Evolutionary conservation across 495 filamentous ascomycete species (phyloP), one percentile per base, ranked within the genome.

Genomic region (Lasiosphaeriaceae sp.): DNA sequence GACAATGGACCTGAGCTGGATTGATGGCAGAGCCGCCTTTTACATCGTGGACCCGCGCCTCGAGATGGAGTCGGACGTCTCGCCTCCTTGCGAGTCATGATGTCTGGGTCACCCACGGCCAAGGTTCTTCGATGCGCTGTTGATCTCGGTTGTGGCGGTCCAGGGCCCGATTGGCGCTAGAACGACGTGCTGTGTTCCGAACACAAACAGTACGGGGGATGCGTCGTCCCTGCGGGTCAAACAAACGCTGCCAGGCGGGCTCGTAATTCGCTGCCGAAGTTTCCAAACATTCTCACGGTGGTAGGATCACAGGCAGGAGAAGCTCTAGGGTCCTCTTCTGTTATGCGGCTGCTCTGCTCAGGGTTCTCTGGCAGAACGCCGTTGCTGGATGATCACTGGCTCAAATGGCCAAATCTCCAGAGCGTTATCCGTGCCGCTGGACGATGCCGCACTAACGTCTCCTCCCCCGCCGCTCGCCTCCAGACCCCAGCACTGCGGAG

Each of bases 401-500:
- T 57, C 24, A 43, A 22, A 20, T 54, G 55, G 54, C 47, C 47
- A 24, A 53, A 52, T 56, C 56, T 52, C 41, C 44, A 65, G 62
- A 51, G 21, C 54, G 57, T 52, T 60, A 63, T 20, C 51, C 59
- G 62, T 57, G 54, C 56, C 56, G 44, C 54, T 57, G 64, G 61
- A 52, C 56, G 52, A 60, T 61, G 58, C 59, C 52, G 60, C 58
- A 58, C 66, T 60, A 64, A 58, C 61, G 56, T 59, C 56, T 47
- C 55, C 49, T 12, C 55, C 60, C 54, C 47, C 45, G 52, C 56
- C 47, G 41, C 64, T 69, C 71, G 67, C 69, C 64, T 71, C 63
- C 65, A 61, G 34, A 68, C 64, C 70, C 69, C 57, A 61, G 70
- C 65, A 39, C 47, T 41, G 64, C 53, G 61, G 67, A 55, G 66